Evolutionary conservation across 2,329 filamentous ascomycete species (phyloP), one percentile per base, ranked within the genome.

Genomic region (Mycogone perniciosa): DNA sequence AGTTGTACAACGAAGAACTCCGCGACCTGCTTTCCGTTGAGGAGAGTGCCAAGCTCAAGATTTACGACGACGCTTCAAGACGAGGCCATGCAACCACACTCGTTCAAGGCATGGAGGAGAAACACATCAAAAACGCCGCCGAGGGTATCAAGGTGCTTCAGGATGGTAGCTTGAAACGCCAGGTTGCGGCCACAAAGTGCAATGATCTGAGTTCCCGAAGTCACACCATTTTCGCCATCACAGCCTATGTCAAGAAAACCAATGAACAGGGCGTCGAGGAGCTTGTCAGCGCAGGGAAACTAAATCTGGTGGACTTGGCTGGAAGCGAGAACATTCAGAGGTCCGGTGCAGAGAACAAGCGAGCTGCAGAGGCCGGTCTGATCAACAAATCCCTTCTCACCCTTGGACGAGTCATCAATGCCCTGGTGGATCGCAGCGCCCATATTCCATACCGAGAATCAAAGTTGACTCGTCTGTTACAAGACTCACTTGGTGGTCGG

Each of bases 171-270:
- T 79, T 93, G 71, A 95, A 91, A 69, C 86, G 93, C 45, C 93
- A 99, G 69, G 93, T 99, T n/a, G 95, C 93, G 5, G 90, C 95
- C 4, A 99, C 93, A n/a, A 97, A 97, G 70, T 99, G 93, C 79
- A 99, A 99, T 67, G 93, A 99, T 62, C 81, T 97, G 50, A 96
- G 91, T 70, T 96, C 91, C 61, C 84, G 93, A 67, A 96, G 91
- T 73, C 95, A 99, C 65, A 99, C 93, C 0, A 87, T 99, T 26
- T 99, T 99, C 64, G 97, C 93, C 6, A 88, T 99, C 54, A 96
- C 92, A 1, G 88, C 91, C 1, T 89, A 91, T 64, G 85, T 90
- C 62, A 96, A 95, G 69, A 85, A 86, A 55, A 82, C 82, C 1
- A 82, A 82, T 2, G 88, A 95, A 44, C 83, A 86, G 54, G 91